Evolutionary conservation across 2,329 filamentous ascomycete genomes (phyloP), one percentile per base, ranked within the genome.

Genomic region (Cladophialophora bantiana): DNA sequence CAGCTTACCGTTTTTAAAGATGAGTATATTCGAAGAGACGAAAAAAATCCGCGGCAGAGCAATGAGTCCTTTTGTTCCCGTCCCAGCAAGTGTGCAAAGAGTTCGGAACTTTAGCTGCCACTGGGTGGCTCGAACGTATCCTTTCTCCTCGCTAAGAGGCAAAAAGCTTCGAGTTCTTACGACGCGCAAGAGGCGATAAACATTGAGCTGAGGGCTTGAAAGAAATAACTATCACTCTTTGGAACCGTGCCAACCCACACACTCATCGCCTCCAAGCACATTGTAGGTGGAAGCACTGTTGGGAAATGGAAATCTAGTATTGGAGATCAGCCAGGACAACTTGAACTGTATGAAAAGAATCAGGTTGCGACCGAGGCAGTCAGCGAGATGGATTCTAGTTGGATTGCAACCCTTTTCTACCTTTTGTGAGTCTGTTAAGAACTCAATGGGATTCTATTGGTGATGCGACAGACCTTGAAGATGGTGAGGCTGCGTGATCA

Each of bases 401-500:
- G 42, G 10, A 50, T 18, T 50, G 45, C 45, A 50, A 50, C 45
- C 45, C 45, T 31, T 50, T 50, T 31, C 18, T 18, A 50, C 45
- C 26, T 18, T 31, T 31, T 7, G 20, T 50, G 45, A 18, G 45
- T 31, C 45, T 26, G 18, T 50, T 10, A 13, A 50, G 18, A 7
- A 26, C 20, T 12, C 45, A 12, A 26, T 50, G 18, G 26, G 7
- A 18, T 50, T 50, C 5, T 31, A 26, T 12, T 50, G 20, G 45
- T 31, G 45, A 10, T 26, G 12, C 10, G 1, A 50, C 4, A 50
- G 45, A 10, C 1, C 45, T 50, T 3, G 20, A 12, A 31, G 45
- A 18, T 50, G 20, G 20, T 50, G 18, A 50, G 45, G 36, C 38
- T 26, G 35, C 12, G 18, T 31, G 61, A 64, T 64, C 61, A 64